These are phyloP conservation scores for Puccinia polysora DNA, from an alignment of 1,284 basidiomycete genomes.

Conservation along the genomic window DNA sequence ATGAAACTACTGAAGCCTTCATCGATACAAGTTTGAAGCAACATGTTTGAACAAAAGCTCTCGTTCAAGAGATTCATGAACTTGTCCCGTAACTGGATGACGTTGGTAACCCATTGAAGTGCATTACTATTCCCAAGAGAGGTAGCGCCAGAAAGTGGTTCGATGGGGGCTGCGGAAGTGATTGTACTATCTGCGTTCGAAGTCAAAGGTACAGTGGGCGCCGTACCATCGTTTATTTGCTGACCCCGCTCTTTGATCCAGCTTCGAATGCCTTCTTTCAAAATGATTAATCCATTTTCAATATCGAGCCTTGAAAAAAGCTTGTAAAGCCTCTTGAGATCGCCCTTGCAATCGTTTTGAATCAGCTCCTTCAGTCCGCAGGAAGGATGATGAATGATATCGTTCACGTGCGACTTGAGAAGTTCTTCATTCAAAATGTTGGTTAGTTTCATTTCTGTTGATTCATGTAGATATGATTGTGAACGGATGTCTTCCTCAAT, in stretches of 20 bases:
- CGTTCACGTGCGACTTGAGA: conserved; percentile 69
- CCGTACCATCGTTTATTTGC: conserved; percentile 65
- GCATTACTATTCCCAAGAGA: conserved; percentile 57
- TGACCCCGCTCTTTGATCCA: conserved; percentile 73
- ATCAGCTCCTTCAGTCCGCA: conserved; percentile 86
- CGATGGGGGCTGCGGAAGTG: conserved; percentile 48
- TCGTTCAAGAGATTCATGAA: conserved; percentile 72
- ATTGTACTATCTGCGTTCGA: conserved; percentile 53
- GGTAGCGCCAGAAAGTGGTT: conserved; percentile 50
- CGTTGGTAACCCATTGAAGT: conserved; percentile 89
- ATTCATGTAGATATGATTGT: conserved; percentile 78
- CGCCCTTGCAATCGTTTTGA: conserved; percentile 70
- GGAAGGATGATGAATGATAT: conserved; percentile 72
- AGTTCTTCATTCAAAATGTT: conserved; percentile 73
- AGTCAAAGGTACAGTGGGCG: conserved; percentile 47
- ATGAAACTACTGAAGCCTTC: conserved; percentile 92
- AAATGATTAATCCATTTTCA: conserved; percentile 60
- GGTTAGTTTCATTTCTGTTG: conserved; percentile 67
- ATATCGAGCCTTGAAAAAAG: conserved; percentile 69
- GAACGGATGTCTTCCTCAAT: conserved; percentile 78
- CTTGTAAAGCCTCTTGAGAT: conserved; percentile 74
- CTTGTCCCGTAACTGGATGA: conserved; percentile 83
- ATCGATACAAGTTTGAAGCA: conserved; percentile 76
- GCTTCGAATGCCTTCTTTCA: conserved; percentile 69
- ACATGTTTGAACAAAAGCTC: conserved; percentile 70